These are phyloP conservation scores for Cenococcum geophilum DNA, from an alignment of 495 filamentous ascomycete genomes.

Conservation along the genomic window DNA sequence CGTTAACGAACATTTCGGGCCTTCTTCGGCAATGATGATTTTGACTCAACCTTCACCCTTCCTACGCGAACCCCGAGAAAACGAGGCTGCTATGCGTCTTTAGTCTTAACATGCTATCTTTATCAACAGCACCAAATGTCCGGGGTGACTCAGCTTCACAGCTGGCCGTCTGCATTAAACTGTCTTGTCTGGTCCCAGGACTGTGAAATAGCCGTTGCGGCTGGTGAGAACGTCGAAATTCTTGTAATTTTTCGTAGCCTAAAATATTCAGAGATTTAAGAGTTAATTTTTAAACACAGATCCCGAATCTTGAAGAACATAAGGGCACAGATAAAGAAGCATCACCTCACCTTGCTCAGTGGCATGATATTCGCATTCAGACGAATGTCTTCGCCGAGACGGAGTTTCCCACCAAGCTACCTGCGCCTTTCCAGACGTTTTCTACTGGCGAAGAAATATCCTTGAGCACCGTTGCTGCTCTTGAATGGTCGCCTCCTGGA, in stretches of 20 bases:
- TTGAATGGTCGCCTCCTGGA: slow-evolving; percentile 59
- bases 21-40: not conserved
- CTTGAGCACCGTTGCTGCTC: slow-evolving; percentile 44
- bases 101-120: not conserved
- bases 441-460: slow-evolving; percentile 62
- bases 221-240: slow-evolving; percentile 53
- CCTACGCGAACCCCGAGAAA: not conserved
- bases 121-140: slow-evolving; percentile 16
- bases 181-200: slow-evolving; percentile 58
- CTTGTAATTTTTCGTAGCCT: slow-evolving; percentile 38
- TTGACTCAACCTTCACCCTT: not conserved
- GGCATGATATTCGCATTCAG: slow-evolving; percentile 36
- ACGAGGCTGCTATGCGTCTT: not conserved
- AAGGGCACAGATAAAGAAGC: slow-evolving; percentile 6
- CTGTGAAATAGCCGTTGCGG: slow-evolving; percentile 55
- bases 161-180: slow-evolving; percentile 40
- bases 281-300: slow-evolving; percentile 33
- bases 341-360: slow-evolving; percentile 21
- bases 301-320: slow-evolving; percentile 20
- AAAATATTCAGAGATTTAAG: slow-evolving; percentile 10
- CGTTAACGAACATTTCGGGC: not conserved
- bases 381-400: slow-evolving; percentile 48
- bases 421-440: slow-evolving; percentile 45
- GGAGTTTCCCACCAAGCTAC: slow-evolving; percentile 49
- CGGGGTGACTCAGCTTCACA: slow-evolving; percentile 31